These are phyloP conservation scores for Russula griseocarnosa DNA, from an alignment of 768 basidiomycete genomes.

Conservation along the genomic window DNA sequence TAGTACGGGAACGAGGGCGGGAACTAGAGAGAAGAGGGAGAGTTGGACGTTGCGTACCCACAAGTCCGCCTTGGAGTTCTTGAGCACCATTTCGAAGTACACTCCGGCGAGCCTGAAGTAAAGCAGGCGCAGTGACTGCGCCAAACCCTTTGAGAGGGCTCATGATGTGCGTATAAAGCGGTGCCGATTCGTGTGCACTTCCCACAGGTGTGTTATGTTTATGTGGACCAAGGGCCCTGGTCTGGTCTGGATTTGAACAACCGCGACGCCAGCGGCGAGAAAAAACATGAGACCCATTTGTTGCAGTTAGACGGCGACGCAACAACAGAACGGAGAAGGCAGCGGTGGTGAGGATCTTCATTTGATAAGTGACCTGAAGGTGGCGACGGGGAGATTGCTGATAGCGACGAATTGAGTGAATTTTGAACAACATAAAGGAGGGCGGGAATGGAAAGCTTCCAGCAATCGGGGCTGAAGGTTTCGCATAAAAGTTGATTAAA, in stretches of 20 bases:
- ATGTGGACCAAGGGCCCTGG: slow-evolving; percentile 33
- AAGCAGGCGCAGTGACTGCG: slow-evolving; percentile 82
- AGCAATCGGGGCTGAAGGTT: slow-evolving; percentile 88
- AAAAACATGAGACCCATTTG: slow-evolving; percentile 86
- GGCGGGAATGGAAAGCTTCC: slow-evolving; percentile 97
- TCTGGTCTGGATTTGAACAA: slow-evolving; percentile 87
- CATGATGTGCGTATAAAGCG: slow-evolving; percentile 67
- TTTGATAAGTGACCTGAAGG: slow-evolving; percentile 98
- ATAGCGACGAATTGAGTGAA: slow-evolving; percentile 97
- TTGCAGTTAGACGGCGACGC: slow-evolving; percentile 61
- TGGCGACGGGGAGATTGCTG: slow-evolving; percentile 90
- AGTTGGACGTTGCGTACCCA: slow-evolving; percentile 92
- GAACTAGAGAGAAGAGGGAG: slow-evolving; percentile 84
- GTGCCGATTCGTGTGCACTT: slow-evolving; percentile 63
- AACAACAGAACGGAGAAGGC: slow-evolving; percentile 85
- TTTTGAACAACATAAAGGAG: slow-evolving; percentile 96
- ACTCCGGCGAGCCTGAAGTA: slow-evolving; percentile 88
- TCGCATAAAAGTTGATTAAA: slow-evolving; percentile 56
- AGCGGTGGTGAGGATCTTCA: slow-evolving; percentile 97
- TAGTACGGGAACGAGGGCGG: slow-evolving; percentile 80
- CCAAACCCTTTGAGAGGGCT: slow-evolving; percentile 75
- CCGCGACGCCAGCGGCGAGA: slow-evolving; percentile 87
- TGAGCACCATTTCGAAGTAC: slow-evolving; percentile 92
- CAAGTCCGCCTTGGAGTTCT: slow-evolving; percentile 75
- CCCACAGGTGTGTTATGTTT: slow-evolving; percentile 47